These are phyloP conservation scores for Salix suchowensis DNA, from an alignment of 345 rosid species.

Conservation along the genomic window DNA sequence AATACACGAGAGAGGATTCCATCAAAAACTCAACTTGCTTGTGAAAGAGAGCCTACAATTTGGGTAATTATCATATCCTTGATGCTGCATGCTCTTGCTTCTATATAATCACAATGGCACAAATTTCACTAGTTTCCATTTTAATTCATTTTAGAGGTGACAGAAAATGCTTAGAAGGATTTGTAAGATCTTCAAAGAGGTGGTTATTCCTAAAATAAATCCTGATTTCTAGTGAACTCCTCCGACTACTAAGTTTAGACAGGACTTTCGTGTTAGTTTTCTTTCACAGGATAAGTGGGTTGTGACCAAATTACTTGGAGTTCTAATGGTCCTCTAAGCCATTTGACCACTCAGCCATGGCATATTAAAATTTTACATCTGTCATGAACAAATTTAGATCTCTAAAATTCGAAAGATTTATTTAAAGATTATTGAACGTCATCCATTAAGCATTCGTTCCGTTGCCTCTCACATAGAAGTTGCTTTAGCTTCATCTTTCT, in stretches of 20 bases:
- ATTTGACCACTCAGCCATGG: background rate
- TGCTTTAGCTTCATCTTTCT: background rate
- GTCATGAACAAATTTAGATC: background rate
- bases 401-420: background rate
- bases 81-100: slow-evolving; percentile 5
- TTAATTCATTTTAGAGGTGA: background rate
- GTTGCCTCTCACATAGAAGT: background rate
- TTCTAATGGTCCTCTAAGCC: no score
- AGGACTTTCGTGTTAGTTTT: background rate
- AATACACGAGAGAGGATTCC: slow-evolving; percentile 75
- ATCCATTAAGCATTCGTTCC: background rate
- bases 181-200: background rate
- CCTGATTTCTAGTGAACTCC: background rate
- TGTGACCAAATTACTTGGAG: background rate
- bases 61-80: slow-evolving; percentile 43
- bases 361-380: background rate
- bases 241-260: background rate
- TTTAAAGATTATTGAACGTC: background rate
- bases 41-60: slow-evolving; percentile 72
- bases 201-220: background rate
- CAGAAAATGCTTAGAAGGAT: background rate
- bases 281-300: background rate
- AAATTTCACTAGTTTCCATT: background rate
- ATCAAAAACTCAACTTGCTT: slow-evolving; percentile 61
- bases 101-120: slow-evolving; percentile 1